Evolutionary conservation across 1,284 basidiomycete species (phyloP).

Genomic region (Hypsizygus ulmarius): DNA sequence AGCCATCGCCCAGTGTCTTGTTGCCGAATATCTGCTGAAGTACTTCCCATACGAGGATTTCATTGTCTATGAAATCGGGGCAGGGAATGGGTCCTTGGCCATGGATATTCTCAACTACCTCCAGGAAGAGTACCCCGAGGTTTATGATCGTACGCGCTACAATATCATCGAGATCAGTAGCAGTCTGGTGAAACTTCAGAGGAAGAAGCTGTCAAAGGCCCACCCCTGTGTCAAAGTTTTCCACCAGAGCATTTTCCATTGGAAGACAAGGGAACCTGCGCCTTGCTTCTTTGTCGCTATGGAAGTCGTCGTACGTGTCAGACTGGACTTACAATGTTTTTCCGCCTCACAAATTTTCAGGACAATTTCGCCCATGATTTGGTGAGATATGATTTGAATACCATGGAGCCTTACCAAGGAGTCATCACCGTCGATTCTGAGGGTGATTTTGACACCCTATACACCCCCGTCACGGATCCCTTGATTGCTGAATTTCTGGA

Average conservation of each 20-base stretch:
- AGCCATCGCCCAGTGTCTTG: constrained; percentile 85
- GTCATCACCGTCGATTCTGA: constrained; percentile 77
- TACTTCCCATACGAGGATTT: constrained; percentile 96
- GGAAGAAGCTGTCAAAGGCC: constrained; percentile 48
- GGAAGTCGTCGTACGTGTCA: constrained; percentile 83
- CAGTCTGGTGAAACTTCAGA: constrained; percentile 76
- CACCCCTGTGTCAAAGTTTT: constrained; percentile 71
- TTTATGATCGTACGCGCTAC: constrained; percentile 89
- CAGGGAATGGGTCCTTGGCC: constrained; percentile 95
- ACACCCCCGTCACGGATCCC: constrained; percentile 83
- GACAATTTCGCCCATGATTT: constrained; percentile 99
- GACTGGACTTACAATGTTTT: not conserved
- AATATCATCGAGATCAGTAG: constrained; percentile 92
- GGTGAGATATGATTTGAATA: constrained; percentile 83
- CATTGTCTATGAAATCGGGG: constrained; percentile 95
- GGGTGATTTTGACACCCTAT: constrained; percentile 87
- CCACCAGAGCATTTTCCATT: constrained; percentile 87
- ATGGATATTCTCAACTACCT: constrained; percentile 85
- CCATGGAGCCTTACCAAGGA: constrained; percentile 81
- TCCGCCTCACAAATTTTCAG: constrained; percentile 35
- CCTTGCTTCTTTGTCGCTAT: constrained; percentile 93
- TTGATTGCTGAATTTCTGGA: constrained; percentile 74
- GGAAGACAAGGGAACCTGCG: constrained; percentile 72
- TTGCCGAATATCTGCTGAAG: constrained; percentile 89
- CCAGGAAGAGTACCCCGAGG: constrained; percentile 77